Evolutionary conservation across 768 basidiomycete species (phyloP).

Genomic region (Auricularia auricula-judae): DNA sequence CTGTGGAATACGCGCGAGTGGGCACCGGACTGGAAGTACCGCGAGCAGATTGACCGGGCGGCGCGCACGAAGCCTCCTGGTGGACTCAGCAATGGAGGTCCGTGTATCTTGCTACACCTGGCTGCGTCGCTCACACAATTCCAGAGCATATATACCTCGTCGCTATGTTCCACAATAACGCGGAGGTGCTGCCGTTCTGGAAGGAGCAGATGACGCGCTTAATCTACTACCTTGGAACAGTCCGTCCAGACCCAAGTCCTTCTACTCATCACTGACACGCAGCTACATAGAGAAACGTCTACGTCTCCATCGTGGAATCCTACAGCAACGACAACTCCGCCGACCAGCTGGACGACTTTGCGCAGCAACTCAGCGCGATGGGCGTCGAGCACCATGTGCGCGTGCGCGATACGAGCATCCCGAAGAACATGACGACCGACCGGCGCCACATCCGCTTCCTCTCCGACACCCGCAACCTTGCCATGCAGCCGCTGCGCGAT

Average conservation of each 20-base stretch:
- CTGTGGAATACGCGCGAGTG: neutral
- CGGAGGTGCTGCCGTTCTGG: constrained; percentile 29
- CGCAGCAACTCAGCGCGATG: constrained; percentile 13
- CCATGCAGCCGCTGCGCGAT: constrained; percentile 25
- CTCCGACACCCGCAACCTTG: constrained; percentile 29
- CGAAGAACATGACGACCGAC: neutral
- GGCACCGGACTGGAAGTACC: neutral
- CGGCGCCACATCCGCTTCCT: constrained; percentile 25
- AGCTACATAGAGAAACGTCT: constrained; percentile 24
- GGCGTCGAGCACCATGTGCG: constrained; percentile 22
- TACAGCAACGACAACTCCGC: constrained; percentile 23
- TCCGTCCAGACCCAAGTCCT: neutral
- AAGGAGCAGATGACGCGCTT: constrained; percentile 21
- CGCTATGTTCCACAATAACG: constrained; percentile 31
- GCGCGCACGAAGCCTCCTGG: neutral
- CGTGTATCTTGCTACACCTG: neutral
- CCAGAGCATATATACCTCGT: constrained; percentile 26
- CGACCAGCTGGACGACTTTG: constrained; percentile 19
- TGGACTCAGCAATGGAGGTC: neutral
- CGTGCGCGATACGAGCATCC: constrained; percentile 16
- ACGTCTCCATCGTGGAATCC: constrained; percentile 31
- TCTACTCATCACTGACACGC: neutral
- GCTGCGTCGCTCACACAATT: neutral
- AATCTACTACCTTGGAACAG: constrained; percentile 27
- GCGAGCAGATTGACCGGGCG: neutral